Percentiles rank a stretch among this genome's conserved stretches.
These are phyloP conservation scores for Aspergillus pseudoglaucus DNA, from an alignment of 2,329 filamentous ascomycete genomes.

Conservation along the genomic window DNA sequence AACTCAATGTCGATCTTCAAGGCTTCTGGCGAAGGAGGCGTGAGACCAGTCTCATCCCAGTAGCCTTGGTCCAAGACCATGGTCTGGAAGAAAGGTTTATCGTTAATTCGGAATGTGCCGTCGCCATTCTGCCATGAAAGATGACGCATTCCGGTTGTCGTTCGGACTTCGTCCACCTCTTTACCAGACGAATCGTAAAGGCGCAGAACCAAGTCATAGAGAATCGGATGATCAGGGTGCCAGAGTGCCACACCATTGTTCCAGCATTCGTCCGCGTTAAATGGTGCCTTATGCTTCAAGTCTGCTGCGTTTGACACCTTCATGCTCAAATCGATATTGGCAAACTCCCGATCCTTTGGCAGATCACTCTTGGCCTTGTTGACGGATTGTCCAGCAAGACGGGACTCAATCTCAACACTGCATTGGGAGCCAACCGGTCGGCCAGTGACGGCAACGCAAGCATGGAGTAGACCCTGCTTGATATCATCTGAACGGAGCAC, in stretches of 20 bases:
- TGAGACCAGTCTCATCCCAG: conserved; percentile 64
- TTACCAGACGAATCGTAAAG: conserved; percentile 36
- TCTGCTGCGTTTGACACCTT: conserved; percentile 36
- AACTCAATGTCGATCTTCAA: conserved; percentile 59
- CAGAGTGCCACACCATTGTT: conserved; percentile 57
- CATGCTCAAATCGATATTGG: conserved; percentile 44
- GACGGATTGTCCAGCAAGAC: conserved; percentile 45
- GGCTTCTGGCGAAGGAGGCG: conserved; percentile 59
- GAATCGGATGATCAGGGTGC: conserved; percentile 56
- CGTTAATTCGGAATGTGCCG: conserved; percentile 58
- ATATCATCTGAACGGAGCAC: conserved; percentile 53
- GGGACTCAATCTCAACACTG: conserved; percentile 49
- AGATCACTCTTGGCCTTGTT: conserved; percentile 41
- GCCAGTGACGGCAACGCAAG: conserved; percentile 43
- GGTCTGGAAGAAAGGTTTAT: conserved; percentile 60
- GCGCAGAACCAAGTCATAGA: conserved; percentile 57
- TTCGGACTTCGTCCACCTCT: conserved; percentile 49
- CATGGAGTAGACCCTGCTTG: conserved; percentile 46
- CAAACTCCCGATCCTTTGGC: conserved; percentile 45
- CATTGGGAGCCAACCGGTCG: conserved; percentile 30
- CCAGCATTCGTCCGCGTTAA: conserved; percentile 46
- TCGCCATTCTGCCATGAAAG: conserved; percentile 55
- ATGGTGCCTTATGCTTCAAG: conserved; percentile 20
- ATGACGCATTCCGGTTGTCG: conserved; percentile 55
- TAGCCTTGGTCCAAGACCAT: conserved; percentile 65